Base-by-base conservation (phyloP, 305 asterid species). In the Euphrasia arctica region DNA sequence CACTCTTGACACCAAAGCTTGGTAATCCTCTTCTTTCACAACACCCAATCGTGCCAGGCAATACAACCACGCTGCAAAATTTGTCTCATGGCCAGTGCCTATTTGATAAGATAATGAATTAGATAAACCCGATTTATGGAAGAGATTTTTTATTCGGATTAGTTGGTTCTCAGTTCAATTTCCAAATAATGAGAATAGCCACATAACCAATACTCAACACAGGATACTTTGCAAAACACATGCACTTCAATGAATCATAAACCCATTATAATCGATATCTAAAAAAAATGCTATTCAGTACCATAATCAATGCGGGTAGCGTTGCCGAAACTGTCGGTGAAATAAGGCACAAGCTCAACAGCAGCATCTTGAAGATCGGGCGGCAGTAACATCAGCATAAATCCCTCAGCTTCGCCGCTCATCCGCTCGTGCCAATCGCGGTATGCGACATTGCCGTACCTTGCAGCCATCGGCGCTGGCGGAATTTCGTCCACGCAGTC, bases 41-140 rank as follows among this genome's bases (percentile, higher is more conserved):
- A 88, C 51, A 27, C 78, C 88, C 72, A 84, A 70, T 75, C 85
- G 83, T 54, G 95, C 96, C 58, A 88, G 77, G 79, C 97, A 90
- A 75, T 83, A 90, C 72, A 90, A 67, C 96, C 91, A 90, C 9
- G 95, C 93, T 5, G 91, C 87, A 56, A 88, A 90, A 75, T 90
- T 90, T 34, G 97, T 90, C 81, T 88, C 97, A 39, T 88, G 96
- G 9, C 97, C 96, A 41, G 96, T 90, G 52, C 97, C 96, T 90
- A 62, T 22, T 52, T 11, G 43, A 72, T 32, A 65, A 68, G 56
- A 65, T 43, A 58, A 60, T 49, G 4, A 62, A 43, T 66, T 50
- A 69, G 47, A 64, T 62, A 68, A 59, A 60, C 29, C 60, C 41
- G 25, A 66, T 47, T 34, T 1, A 31, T 31, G 43, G 43, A 39